Evolutionary conservation across 495 filamentous ascomycete genomes (phyloP).

Genomic region (Aspergillus sclerotioniger): DNA sequence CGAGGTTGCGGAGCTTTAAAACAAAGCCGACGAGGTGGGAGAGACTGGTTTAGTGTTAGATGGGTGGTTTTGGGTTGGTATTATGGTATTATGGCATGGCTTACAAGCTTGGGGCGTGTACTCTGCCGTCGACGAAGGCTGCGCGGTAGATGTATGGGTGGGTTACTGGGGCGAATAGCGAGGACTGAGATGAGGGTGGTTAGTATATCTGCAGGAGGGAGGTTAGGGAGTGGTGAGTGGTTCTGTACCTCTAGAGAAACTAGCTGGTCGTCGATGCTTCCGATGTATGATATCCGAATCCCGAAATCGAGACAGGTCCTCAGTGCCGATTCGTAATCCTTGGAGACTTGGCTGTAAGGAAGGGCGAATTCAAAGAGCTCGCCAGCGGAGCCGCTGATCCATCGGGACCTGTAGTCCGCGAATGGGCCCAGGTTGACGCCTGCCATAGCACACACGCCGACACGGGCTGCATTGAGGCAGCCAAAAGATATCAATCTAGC

Average conservation of each 20-base stretch:
- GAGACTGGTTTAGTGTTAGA: constrained; percentile 48
- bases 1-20: constrained; percentile 88
- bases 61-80: not conserved
- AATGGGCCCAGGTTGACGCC: constrained; percentile 94
- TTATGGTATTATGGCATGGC: constrained; percentile 16
- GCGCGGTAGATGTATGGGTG: constrained; percentile 93
- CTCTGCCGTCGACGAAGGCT: constrained; percentile 89
- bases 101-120: constrained; percentile 90
- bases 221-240: not conserved
- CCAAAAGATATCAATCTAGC: constrained; percentile 82
- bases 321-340: constrained; percentile 74
- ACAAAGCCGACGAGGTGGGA: constrained; percentile 91
- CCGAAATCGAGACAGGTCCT: constrained; percentile 71
- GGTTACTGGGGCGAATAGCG: constrained; percentile 73
- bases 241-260: constrained; percentile 76
- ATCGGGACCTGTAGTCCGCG: constrained; percentile 76
- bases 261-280: constrained; percentile 95
- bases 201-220: not conserved
- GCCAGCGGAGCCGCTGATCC: constrained; percentile 81
- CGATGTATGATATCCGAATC: constrained; percentile 78
- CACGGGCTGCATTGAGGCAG: constrained; percentile 65
- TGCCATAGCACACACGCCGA: constrained; percentile 90
- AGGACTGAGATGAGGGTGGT: constrained; percentile 57
- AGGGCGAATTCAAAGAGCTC: constrained; percentile 92
- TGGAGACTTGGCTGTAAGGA: constrained; percentile 74